Evolutionary conservation across 805 yeast species (phyloP), one percentile per base, ranked within the genome.

Genomic region (Candida namnaoensis): DNA sequence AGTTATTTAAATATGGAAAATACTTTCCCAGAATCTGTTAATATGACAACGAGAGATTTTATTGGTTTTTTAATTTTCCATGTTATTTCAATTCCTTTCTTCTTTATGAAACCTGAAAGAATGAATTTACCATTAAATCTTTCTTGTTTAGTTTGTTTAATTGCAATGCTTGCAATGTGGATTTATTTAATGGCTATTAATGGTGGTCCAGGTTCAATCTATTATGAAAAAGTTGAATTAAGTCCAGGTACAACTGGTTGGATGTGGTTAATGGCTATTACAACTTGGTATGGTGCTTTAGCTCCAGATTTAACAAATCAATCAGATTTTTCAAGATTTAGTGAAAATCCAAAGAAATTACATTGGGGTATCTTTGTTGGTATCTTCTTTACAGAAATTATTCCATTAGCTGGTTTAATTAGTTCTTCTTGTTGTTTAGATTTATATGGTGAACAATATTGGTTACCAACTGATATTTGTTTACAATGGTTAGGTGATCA

Each of bases 61-160:
- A 57, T 69, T 43, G 71, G 70, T 1, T 70, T 70, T 45, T 44
- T 71, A 6, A 43, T 68, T 11, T 76, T 70, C 56, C 74, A 72
- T 44, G 38, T 73, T 5, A 47, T 74, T 34, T 63, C 68, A 7
- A 55, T 66, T 9, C 66, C 69, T 14, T 61, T 65, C 45, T 64
- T 69, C 42, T 57, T 56, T 40, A 40, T 70, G 41, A 70, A 63
- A 43, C 79, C 79, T 5, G 71, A 72, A 46, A 64, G 56, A 37
- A 58, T 67, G 52, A 66, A 67, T 48, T 45, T 51, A 32, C 52
- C 64, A 25, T 56, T 68, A 39, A 64, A 64, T 40, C 42, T 49
- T 32, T 57, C 68, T 10, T 65, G 71, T 41, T 48, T 57, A 12
- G 55, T 65, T 34, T 58, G 68, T 6, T 59, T 64, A 36, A 57